Base-by-base conservation (phyloP, 495 filamentous ascomycete genomes). In the Penicillium simplicissimum region DNA sequence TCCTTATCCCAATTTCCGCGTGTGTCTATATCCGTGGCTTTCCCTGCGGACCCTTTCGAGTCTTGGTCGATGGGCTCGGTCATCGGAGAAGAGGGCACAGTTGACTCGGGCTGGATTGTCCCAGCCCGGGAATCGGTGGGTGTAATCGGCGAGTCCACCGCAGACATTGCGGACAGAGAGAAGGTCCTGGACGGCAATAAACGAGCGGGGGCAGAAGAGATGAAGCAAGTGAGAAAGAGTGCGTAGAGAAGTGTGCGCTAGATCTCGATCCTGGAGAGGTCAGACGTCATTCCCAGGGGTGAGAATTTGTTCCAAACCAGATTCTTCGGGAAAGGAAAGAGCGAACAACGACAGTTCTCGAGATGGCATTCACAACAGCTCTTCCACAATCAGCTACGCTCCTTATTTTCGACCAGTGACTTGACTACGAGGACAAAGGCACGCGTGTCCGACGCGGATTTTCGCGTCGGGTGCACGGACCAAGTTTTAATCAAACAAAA, bases 11-110 rank as follows among this genome's bases (percentile, higher is more conserved):
- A 33, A 36, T 58, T n/a, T 23, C 25, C 43, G 47, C 31, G 37
- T 25, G 48, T 33, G 21, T 57, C 53, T 19, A 52, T 35, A n/a
- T 58, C 48, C n/a, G 21, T 38, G 17, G 61, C 61, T 15, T 58
- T 56, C 33, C 62, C 58, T 9, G 59, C 33, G 7, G 38, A 19
- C 19, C 59, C 35, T 52, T 70, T 73, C 15, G 52, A 58, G 35
- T 71, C 71, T 36, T 59, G 63, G 35, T 60, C 61, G 15, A 49
- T 57, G 13, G 63, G 60, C 28, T 67, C 68, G 1, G 67, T 71
- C 60, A 65, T 64, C 13, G 80, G 79, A 7, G 81, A 79, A 1
- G 81, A 82, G 2, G 81, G 74, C 19, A 70, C 72, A 33, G 79
- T 81, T 1, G 81, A 82, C 21, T 74, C 65, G 13, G 68, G 70